Percentiles rank a stretch among this genome's conserved stretches.
phyloP scores from a whole-genome alignment of 2,329 filamentous ascomycete genomes.

The Stachybotrys chartarum region DNA sequence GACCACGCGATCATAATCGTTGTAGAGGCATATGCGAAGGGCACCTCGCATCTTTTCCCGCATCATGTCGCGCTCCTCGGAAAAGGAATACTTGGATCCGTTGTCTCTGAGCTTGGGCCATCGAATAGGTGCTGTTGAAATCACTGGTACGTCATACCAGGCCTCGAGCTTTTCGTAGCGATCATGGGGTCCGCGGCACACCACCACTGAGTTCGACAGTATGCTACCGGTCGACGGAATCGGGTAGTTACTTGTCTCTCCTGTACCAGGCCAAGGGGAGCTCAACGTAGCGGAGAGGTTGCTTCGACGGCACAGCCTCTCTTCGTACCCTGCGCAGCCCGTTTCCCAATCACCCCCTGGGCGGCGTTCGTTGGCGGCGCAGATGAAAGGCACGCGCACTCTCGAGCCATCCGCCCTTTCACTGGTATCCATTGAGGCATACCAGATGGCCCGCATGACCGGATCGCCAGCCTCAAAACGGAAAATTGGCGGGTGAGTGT shows the following conservation, averaged over 20 bases:
- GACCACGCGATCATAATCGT: conserved; percentile 49
- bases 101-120: conserved; percentile 65
- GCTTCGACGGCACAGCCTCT: conserved; percentile 67
- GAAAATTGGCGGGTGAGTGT: conserved; percentile 36
- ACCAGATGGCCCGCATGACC: conserved; percentile 52
- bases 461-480: conserved; percentile 50
- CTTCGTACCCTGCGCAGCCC: conserved; percentile 42
- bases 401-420: conserved; percentile 22
- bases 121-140: conserved; percentile 64
- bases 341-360: conserved; percentile 78
- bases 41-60: conserved; percentile 65
- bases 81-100: conserved; percentile 65
- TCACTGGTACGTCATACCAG: conserved; percentile 59
- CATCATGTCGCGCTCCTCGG: conserved; percentile 63
- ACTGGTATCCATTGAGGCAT: conserved; percentile 35
- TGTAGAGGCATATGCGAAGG: conserved; percentile 60
- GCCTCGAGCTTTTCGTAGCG: conserved; percentile 50
- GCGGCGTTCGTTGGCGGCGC: conserved; percentile 68
- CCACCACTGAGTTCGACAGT: conserved; percentile 62
- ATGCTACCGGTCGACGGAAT: conserved; percentile 64
- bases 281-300: conserved; percentile 63
- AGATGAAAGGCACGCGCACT: conserved; percentile 56
- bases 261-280: conserved; percentile 47
- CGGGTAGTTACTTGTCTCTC: conserved; percentile 54
- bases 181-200: conserved; percentile 65